Evolutionary conservation across 148 eudicot genomes (phyloP).

Genomic region (Spergularia bocconei): DNA sequence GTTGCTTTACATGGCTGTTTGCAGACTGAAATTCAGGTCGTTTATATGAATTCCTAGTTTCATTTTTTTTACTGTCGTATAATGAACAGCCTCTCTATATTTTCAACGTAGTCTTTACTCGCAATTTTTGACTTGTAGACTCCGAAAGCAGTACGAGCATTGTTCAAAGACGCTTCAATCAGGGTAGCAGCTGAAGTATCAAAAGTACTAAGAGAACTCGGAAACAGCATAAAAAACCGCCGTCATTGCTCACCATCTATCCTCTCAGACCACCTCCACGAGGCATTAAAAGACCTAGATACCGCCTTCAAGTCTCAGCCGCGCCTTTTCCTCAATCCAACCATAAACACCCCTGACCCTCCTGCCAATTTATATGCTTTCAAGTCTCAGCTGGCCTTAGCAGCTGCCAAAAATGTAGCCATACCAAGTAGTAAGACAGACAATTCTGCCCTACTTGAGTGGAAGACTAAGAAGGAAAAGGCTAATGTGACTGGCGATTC

Average conservation of each 20-base stretch:
- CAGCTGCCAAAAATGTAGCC: conserved; percentile 23
- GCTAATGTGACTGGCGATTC: neutral
- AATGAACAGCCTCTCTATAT: neutral
- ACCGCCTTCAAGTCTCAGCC: conserved; percentile 81
- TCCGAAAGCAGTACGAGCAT: conserved; percentile 62
- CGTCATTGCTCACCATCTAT: conserved; percentile 78
- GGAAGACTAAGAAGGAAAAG: conserved; percentile 42
- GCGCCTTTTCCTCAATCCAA: conserved; percentile 65
- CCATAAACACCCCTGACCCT: conserved; percentile 25
- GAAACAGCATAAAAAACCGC: conserved; percentile 60
- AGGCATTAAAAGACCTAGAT: conserved; percentile 75
- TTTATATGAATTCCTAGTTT: neutral
- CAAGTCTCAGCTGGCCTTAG: neutral
- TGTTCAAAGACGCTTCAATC: conserved; percentile 73
- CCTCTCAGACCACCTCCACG: conserved; percentile 77
- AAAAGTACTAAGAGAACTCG: conserved; percentile 58
- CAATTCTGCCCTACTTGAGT: conserved; percentile 48
- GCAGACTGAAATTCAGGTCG: conserved; percentile 86
- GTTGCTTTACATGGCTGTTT: conserved; percentile 91
- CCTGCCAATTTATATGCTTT: conserved; percentile 30
- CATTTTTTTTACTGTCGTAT: neutral
- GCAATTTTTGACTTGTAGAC: conserved; percentile 35
- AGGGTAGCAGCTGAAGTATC: conserved; percentile 66
- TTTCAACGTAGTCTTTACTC: too few relatives aligned
- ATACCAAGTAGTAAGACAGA: conserved; percentile 55